These are phyloP conservation scores for Clarireedia hainanense DNA, from an alignment of 2,329 filamentous ascomycete genomes.

Conservation along the genomic window DNA sequence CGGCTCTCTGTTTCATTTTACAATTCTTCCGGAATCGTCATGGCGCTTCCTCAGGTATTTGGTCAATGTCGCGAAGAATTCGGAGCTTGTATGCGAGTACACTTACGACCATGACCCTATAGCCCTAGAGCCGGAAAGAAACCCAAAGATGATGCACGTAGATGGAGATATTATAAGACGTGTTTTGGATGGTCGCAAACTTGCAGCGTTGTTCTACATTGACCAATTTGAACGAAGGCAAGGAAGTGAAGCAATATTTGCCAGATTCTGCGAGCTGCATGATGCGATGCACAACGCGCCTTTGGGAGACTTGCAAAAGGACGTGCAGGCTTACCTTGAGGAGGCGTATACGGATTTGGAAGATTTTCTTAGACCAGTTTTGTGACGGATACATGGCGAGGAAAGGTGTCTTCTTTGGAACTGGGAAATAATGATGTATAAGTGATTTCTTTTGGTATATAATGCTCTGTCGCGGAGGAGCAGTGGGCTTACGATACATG, in stretches of 20 bases:
- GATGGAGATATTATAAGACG: slow-evolving; percentile 57
- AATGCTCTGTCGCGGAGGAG: not conserved
- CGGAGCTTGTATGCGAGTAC: slow-evolving; percentile 42
- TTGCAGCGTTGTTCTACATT: slow-evolving; percentile 36
- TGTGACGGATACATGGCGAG: slow-evolving; percentile 30
- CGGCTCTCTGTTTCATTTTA: slow-evolving; percentile 63
- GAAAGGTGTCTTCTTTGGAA: not conserved
- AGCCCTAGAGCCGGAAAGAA: slow-evolving; percentile 32
- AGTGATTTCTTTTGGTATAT: not conserved
- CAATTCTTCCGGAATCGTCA: slow-evolving; percentile 51
- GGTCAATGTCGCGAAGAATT: slow-evolving; percentile 55
- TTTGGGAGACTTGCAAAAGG: slow-evolving; percentile 25
- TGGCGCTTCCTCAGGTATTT: slow-evolving; percentile 67
- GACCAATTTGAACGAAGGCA: slow-evolving; percentile 9
- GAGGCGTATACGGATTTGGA: slow-evolving; percentile 47
- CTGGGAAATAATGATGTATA: not conserved
- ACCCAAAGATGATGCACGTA: slow-evolving; percentile 49
- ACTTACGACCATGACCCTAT: slow-evolving; percentile 25
- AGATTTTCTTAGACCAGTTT: slow-evolving; percentile 42
- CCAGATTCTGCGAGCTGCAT: slow-evolving; percentile 41
- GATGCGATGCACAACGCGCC: slow-evolving; percentile 40
- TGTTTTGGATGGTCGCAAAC: slow-evolving; percentile 39
- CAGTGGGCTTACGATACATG: no score
- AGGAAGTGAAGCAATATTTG: slow-evolving; percentile 8
- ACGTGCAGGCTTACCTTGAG: slow-evolving; percentile 34